Evolutionary conservation across 176 grass and related monocot species (phyloP).

Genomic region (Triticum urartu): DNA sequence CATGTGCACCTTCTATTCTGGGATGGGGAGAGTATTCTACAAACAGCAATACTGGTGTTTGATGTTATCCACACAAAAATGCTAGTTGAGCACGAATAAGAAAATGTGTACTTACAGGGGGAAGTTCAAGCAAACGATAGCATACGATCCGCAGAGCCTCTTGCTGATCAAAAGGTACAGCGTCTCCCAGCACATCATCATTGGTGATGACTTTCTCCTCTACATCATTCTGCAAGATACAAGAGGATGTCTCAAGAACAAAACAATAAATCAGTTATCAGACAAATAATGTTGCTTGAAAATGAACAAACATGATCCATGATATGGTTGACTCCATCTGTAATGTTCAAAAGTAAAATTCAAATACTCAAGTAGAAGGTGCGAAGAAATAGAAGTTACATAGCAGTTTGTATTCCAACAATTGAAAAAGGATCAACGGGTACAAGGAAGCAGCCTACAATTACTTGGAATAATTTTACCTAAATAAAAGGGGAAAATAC

Average conservation of each 20-base stretch:
- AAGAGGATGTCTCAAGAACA: background rate
- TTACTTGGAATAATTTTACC: background rate
- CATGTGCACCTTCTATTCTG: background rate
- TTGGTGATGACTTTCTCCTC: conserved; percentile 83
- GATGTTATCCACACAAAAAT: conserved; percentile 9
- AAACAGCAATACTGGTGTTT: background rate
- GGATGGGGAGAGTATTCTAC: background rate
- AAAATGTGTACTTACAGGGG: conserved; percentile 47
- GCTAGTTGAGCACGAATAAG: background rate
- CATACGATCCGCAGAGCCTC: conserved; percentile 68
- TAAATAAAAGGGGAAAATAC: conserved; percentile 28
- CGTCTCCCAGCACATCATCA: conserved; percentile 86
- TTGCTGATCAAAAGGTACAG: conserved; percentile 78
- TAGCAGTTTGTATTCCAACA: conserved; percentile 6
- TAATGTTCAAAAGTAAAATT: conserved; percentile 3
- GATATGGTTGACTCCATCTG: background rate
- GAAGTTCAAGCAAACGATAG: conserved; percentile 82
- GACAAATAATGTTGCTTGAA: background rate
- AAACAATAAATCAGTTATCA: conserved; percentile 10
- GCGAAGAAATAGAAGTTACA: background rate
- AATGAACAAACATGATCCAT: background rate
- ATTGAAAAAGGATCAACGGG: background rate
- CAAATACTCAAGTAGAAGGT: background rate
- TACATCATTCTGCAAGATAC: conserved; percentile 55
- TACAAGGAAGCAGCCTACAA: conserved; percentile 11